Evolutionary conservation across 1,139 yeast genomes (phyloP).

Genomic region (Yamadazyma kanchanaburiensis): DNA sequence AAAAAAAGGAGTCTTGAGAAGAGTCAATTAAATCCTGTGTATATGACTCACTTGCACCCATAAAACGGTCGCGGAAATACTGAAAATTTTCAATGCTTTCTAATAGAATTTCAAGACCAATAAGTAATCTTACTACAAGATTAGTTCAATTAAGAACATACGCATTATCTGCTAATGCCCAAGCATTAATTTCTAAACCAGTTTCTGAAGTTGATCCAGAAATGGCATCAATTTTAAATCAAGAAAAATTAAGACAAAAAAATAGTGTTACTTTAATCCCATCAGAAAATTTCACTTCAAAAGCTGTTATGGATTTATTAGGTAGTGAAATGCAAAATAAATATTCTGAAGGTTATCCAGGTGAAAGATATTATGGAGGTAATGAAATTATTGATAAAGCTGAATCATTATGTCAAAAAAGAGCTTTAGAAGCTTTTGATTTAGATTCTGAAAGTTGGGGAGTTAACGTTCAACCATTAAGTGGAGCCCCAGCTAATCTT

Average conservation of each 20-base stretch:
- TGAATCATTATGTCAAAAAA: slow-evolving; percentile 82
- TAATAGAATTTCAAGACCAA: no score
- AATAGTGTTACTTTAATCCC: slow-evolving; percentile 90
- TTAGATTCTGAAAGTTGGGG: slow-evolving; percentile 86
- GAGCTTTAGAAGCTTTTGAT: slow-evolving; percentile 84
- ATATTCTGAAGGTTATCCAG: slow-evolving; percentile 98
- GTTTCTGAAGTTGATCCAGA: slow-evolving; percentile 79
- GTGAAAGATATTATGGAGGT: slow-evolving; percentile 97
- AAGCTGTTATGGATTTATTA: slow-evolving; percentile 88
- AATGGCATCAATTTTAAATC: slow-evolving; percentile 69
- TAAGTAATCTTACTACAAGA: no score
- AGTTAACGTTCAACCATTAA: slow-evolving; percentile 88
- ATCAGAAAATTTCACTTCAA: slow-evolving; percentile 91
- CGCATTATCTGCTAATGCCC: slow-evolving; percentile 49
- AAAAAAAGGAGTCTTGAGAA: no score
- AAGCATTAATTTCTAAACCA: slow-evolving; percentile 56
- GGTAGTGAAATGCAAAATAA: slow-evolving; percentile 98
- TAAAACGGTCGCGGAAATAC: no score
- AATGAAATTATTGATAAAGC: slow-evolving; percentile 91
- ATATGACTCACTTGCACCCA: no score
- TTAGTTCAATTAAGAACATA: no score
- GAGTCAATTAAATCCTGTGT: no score
- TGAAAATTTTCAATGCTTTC: no score
- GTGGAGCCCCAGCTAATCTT: slow-evolving; percentile 95
- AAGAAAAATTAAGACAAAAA: slow-evolving; percentile 81